A percentile compares a stretch with the other conserved stretches of the same genome.
phyloP scores from a whole-genome alignment of 305 asterid species.

The Fraxinus velutina region DNA sequence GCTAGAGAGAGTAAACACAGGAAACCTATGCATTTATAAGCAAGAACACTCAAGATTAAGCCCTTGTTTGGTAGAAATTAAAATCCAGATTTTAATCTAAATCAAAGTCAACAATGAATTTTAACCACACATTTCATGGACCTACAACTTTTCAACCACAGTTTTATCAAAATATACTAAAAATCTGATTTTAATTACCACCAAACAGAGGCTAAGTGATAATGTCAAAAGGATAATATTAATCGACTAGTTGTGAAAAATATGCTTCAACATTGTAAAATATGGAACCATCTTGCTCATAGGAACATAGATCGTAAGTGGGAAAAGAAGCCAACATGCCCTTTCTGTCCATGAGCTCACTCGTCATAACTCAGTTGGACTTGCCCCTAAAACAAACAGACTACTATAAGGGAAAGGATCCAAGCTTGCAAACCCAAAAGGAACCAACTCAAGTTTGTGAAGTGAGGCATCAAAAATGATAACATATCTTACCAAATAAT shows the following conservation, averaged over 20 bases:
- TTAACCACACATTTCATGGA: too few relatives aligned
- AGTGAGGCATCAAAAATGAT: background rate
- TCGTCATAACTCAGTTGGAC: background rate
- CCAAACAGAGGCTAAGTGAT: background rate
- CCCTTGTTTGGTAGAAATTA: too few relatives aligned
- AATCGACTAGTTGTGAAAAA: background rate
- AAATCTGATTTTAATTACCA: too few relatives aligned
- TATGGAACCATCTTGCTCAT: background rate
- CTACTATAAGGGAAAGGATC: background rate
- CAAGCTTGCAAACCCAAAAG: background rate
- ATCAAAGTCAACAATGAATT: too few relatives aligned
- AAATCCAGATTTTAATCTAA: too few relatives aligned
- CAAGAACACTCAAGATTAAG: background rate
- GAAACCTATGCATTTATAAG: background rate
- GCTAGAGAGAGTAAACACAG: constrained; percentile 14
- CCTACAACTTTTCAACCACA: too few relatives aligned
- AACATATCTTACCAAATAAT: background rate
- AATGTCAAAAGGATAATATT: background rate
- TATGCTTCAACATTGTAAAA: background rate
- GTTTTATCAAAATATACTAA: too few relatives aligned
- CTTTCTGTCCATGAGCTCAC: background rate
- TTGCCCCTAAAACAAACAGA: background rate
- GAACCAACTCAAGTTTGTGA: background rate
- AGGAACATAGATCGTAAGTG: background rate
- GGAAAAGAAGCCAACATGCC: background rate